Conservation (phyloP, 73 alveolate genomes). For the Effrenium voratum region DNA sequence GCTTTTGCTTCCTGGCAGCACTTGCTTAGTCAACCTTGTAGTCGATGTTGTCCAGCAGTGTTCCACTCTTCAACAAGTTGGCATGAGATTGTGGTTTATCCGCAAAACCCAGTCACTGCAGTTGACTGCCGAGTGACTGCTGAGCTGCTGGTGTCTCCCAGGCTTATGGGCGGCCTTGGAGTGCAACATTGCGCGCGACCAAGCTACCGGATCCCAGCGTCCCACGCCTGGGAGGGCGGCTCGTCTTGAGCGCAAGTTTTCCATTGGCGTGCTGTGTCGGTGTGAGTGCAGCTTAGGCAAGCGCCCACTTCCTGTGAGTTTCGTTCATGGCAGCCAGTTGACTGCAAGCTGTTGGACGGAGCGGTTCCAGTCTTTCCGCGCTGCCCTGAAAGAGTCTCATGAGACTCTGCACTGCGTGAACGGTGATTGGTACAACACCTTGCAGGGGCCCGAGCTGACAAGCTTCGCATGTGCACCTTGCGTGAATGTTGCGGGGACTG, state of each 20-base stretch:
- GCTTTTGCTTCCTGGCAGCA: no score
- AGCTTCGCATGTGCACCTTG: slow-evolving; percentile 62
- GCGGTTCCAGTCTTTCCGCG: slow-evolving; percentile 70
- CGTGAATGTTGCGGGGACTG: slow-evolving; percentile 47
- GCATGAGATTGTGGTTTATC: no score
- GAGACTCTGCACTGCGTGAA: slow-evolving; percentile 87
- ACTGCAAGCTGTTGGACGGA: slow-evolving; percentile 54
- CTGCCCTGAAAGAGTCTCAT: background rate
- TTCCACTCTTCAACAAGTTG: no score
- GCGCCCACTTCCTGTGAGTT: slow-evolving; percentile 28
- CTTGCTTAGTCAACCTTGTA: no score
- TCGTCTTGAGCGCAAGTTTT: no score
- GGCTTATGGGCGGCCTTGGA: slow-evolving; percentile 81
- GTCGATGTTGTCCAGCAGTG: no score
- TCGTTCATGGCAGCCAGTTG: slow-evolving; percentile 57
- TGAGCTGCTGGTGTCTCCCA: no score
- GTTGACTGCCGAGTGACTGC: no score
- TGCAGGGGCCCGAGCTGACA: slow-evolving; percentile 10
- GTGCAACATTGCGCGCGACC: slow-evolving; percentile 68
- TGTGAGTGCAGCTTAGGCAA: no score
- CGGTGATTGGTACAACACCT: slow-evolving; percentile 73
- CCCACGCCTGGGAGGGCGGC: slow-evolving; percentile 51
- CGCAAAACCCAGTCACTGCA: no score
- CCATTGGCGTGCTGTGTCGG: no score
- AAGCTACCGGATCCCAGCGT: slow-evolving; percentile 49